Conservation (phyloP, 345 rosid species). For the Citrus inodora region DNA sequence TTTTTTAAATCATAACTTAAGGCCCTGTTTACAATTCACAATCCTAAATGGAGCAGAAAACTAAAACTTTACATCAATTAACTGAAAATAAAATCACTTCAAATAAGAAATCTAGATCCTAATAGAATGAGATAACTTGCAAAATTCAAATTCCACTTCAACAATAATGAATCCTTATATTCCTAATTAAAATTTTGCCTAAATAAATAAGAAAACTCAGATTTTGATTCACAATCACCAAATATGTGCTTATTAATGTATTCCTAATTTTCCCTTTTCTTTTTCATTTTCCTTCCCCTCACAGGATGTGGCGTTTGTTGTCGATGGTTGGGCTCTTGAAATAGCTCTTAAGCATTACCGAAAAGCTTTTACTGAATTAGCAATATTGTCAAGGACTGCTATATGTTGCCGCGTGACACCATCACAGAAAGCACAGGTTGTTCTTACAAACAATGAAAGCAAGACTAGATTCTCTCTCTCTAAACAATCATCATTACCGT, state of each 20-base stretch:
- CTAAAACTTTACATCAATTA: background rate
- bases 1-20: background rate
- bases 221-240: background rate
- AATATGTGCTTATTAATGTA: background rate
- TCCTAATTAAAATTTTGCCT: background rate
- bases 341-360: constrained; percentile 77
- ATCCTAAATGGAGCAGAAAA: background rate
- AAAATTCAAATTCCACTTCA: background rate
- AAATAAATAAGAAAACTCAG: background rate
- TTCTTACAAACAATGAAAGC: background rate
- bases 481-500: background rate
- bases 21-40: background rate
- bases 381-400: constrained; percentile 93
- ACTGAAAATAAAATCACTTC: too few species aligned
- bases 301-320: constrained; percentile 94
- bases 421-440: constrained; percentile 97
- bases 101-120: background rate
- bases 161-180: background rate
- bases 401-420: constrained; percentile 98
- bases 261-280: background rate
- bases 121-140: background rate
- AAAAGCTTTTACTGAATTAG: constrained; percentile 87
- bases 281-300: constrained; percentile 1
- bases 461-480: background rate
- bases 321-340: constrained; percentile 99